Conservation (phyloP, 176 grass and related monocot species). For the Aechmea fasciata region DNA sequence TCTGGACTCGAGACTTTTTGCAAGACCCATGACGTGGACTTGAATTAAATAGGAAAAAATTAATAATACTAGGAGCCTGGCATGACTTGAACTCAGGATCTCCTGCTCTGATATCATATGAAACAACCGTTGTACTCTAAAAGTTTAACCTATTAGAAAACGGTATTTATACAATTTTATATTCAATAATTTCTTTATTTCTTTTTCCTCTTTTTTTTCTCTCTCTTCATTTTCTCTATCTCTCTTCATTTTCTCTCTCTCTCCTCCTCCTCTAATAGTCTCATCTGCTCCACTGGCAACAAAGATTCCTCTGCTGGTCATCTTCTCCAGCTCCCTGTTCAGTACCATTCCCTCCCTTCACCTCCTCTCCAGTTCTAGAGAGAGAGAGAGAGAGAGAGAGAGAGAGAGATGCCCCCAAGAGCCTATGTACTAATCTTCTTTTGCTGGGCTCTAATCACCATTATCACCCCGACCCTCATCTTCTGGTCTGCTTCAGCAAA, state of each 20-base stretch:
- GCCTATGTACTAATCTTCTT: slow-evolving; percentile 14
- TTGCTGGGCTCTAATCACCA: slow-evolving; percentile 14
- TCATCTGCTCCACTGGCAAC: slow-evolving; percentile 9
- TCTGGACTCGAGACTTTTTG: too few species aligned
- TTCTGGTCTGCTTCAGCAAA: slow-evolving; percentile 15
- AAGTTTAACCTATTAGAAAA: too few species aligned
- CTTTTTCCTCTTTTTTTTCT: slow-evolving; percentile 8
- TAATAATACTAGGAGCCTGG: too few species aligned
- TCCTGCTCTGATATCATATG: too few species aligned
- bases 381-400: not conserved
- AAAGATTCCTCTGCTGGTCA: slow-evolving; percentile 1
- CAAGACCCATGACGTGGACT: too few species aligned
- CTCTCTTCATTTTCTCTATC: not conserved
- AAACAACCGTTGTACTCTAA: too few species aligned
- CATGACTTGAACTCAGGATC: too few species aligned
- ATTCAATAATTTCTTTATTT: not conserved
- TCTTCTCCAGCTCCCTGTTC: not conserved
- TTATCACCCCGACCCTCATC: slow-evolving; percentile 20
- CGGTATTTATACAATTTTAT: too few species aligned
- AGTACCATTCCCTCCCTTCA: not conserved
- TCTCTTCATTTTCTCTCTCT: slow-evolving; percentile 10
- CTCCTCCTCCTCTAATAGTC: too few species aligned
- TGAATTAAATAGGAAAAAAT: too few species aligned
- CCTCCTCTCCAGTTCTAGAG: not conserved
- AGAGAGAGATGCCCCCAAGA: slow-evolving; percentile 19